Conservation (phyloP, 2,329 filamentous ascomycete genomes). For the Alternaria sp. region DNA sequence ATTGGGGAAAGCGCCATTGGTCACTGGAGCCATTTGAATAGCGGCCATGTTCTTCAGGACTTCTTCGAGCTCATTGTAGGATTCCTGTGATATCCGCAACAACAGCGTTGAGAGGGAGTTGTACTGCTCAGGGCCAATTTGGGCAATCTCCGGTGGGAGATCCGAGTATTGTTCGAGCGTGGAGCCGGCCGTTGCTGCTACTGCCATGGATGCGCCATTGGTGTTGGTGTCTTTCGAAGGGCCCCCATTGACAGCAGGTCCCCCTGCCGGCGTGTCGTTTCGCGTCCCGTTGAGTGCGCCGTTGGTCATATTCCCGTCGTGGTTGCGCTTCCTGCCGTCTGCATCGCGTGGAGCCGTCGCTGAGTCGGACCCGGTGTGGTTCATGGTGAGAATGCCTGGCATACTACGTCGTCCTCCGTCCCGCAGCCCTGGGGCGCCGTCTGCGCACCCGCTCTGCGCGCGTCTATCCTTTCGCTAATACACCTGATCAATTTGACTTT, state of each 20-base stretch:
- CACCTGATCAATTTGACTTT: background rate
- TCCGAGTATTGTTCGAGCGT: constrained; percentile 38
- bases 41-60: constrained; percentile 74
- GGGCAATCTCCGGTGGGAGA: constrained; percentile 63
- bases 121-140: constrained; percentile 76
- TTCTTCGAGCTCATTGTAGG: constrained; percentile 78
- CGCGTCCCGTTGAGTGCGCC: constrained; percentile 32
- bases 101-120: constrained; percentile 78
- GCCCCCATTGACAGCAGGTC: constrained; percentile 24
- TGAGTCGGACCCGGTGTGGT: constrained; percentile 54
- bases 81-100: constrained; percentile 80
- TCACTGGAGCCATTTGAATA: constrained; percentile 67
- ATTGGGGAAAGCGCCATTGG: constrained; percentile 55
- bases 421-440: constrained; percentile 43
- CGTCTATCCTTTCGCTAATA: constrained; percentile 2
- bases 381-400: constrained; percentile 61
- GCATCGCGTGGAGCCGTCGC: constrained; percentile 42
- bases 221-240: constrained; percentile 15
- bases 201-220: constrained; percentile 32
- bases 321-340: constrained; percentile 42
- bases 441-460: constrained; percentile 37
- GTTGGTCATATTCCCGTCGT: constrained; percentile 45
- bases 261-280: constrained; percentile 25
- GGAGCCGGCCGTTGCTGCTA: constrained; percentile 15
- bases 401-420: constrained; percentile 52